Percentiles rank a stretch among this genome's conserved stretches.
Conservation (phyloP, 2,329 filamentous ascomycete genomes). For the Harringtonia lauricola region DNA sequence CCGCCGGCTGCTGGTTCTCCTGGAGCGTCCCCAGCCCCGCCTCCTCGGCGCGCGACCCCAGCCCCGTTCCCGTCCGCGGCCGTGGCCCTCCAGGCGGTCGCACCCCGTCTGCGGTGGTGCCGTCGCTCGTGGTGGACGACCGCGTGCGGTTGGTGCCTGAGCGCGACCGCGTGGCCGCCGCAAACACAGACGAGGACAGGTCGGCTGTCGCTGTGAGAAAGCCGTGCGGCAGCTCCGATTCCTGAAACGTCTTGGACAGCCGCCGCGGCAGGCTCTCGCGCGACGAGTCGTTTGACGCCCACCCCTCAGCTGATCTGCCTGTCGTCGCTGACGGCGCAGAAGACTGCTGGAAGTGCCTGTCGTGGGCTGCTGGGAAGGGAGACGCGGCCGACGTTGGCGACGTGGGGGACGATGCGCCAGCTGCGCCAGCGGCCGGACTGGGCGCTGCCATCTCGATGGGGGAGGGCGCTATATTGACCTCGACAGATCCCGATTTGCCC, state of each 20-base stretch:
- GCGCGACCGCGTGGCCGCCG: constrained; percentile 7
- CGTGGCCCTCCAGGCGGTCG: neutral
- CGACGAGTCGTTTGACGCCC: constrained; percentile 4
- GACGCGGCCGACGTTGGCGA: too few species aligned
- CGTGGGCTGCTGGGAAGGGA: too few species aligned
- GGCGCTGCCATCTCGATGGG: too few species aligned
- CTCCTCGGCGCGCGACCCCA: neutral
- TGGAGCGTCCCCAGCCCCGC: constrained; percentile 4
- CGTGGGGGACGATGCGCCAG: too few species aligned
- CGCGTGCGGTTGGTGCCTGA: constrained; percentile 5
- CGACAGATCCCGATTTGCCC: too few species aligned
- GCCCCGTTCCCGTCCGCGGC: neutral
- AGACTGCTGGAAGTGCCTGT: too few species aligned
- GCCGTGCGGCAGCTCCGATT: constrained; percentile 33
- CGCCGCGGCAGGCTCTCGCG: constrained; percentile 4
- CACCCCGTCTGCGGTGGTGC: neutral
- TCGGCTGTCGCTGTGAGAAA: constrained; percentile 36
- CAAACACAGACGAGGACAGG: constrained; percentile 29
- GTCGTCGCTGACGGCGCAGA: too few species aligned
- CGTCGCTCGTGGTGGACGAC: constrained; percentile 5
- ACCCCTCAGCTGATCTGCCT: too few species aligned
- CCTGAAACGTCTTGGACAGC: constrained; percentile 24
- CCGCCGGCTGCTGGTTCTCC: neutral
- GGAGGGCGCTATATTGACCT: too few species aligned
- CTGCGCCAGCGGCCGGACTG: too few species aligned